Evolutionary conservation across 2,329 filamentous ascomycete genomes (phyloP).

Genomic region (Xylaria sp.): DNA sequence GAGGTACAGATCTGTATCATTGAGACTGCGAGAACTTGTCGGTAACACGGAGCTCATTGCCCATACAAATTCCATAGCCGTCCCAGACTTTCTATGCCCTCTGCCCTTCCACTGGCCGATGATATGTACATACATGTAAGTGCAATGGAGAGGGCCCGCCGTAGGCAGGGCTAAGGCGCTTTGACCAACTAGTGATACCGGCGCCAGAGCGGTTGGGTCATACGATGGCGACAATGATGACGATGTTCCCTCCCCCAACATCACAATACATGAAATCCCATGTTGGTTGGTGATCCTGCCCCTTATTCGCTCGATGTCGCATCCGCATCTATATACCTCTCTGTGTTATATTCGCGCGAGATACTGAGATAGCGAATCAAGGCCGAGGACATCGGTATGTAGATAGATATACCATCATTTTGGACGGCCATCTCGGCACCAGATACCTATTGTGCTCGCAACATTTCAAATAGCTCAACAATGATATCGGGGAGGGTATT

Average conservation of each 20-base stretch:
- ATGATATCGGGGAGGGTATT: too few relatives aligned
- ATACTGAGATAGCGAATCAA: constrained; percentile 4
- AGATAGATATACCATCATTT: not conserved
- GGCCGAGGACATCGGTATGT: too few relatives aligned
- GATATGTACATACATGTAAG: too few relatives aligned
- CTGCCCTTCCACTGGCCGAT: too few relatives aligned
- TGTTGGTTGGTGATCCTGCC: not conserved
- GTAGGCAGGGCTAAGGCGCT: too few relatives aligned
- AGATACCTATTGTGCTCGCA: constrained; percentile 19
- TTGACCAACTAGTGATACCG: not conserved
- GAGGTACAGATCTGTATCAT: too few relatives aligned
- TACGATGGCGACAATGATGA: constrained; percentile 16
- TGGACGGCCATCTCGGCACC: constrained; percentile 18
- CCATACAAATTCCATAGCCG: too few relatives aligned
- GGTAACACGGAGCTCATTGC: too few relatives aligned
- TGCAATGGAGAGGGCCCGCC: too few relatives aligned
- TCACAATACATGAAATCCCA: constrained; percentile 9
- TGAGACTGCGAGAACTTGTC: too few relatives aligned
- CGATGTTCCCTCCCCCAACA: not conserved
- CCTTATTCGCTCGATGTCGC: not conserved
- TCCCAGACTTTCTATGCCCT: too few relatives aligned
- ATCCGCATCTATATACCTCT: not conserved
- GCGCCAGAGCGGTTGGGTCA: constrained; percentile 12
- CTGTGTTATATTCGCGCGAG: not conserved
- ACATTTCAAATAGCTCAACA: not conserved